These are phyloP conservation scores for Asterophora parasitica DNA, from an alignment of 768 basidiomycete species.

Conservation along the genomic window DNA sequence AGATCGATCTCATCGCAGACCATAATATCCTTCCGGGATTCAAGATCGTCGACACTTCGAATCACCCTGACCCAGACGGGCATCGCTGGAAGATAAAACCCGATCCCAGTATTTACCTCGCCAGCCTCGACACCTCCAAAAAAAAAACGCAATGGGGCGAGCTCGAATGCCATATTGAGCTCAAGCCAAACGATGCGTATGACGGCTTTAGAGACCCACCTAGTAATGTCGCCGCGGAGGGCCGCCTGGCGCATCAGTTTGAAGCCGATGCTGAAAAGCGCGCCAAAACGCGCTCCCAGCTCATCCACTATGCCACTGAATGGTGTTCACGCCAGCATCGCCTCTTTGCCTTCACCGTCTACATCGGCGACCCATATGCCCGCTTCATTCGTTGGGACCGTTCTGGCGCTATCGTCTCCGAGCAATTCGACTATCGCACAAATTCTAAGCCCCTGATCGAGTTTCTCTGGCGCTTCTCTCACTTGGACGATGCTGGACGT, in stretches of 20 bases:
- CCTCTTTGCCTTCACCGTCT: too few species aligned
- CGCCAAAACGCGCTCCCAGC: too few species aligned
- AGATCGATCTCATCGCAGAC: slow-evolving; percentile 3
- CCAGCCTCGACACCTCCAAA: neutral
- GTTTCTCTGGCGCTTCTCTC: too few species aligned
- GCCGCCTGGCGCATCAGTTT: neutral
- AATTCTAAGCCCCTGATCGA: too few species aligned
- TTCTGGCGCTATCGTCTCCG: slow-evolving; percentile 26
- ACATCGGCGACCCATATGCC: too few species aligned
- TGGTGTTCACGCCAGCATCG: too few species aligned
- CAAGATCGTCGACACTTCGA: slow-evolving; percentile 12
- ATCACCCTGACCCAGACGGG: slow-evolving; percentile 4
- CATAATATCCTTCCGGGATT: slow-evolving; percentile 5
- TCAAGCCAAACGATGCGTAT: slow-evolving; percentile 9
- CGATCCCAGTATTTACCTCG: slow-evolving; percentile 7
- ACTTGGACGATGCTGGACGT: slow-evolving; percentile 15
- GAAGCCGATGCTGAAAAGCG: neutral
- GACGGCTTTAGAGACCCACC: slow-evolving; percentile 15
- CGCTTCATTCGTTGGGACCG: slow-evolving; percentile 32
- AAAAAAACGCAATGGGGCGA: slow-evolving; percentile 9
- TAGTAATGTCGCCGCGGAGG: too few species aligned
- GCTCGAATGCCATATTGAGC: slow-evolving; percentile 12
- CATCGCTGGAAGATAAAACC: neutral
- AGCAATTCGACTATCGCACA: too few species aligned
- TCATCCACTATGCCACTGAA: too few species aligned